Conservation (phyloP, 371 early-diverging fungal species). For the Mortierella sp. region DNA sequence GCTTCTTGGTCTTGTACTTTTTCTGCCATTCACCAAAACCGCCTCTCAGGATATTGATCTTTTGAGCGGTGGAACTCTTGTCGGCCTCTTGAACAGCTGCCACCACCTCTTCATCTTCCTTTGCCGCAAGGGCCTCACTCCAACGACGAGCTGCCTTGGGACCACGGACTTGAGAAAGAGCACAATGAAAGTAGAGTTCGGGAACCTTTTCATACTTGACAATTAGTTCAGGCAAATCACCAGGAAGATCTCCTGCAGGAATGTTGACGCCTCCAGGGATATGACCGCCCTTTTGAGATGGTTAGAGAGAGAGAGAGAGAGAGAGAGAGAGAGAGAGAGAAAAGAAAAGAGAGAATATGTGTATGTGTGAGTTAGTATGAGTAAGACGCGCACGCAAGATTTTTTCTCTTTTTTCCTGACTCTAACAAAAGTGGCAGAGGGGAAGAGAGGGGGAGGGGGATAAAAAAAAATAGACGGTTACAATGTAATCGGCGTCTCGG, state of each 20-base stretch:
- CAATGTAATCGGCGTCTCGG: conserved; percentile 78
- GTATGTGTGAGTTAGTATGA: neutral
- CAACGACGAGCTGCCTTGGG: conserved; percentile 87
- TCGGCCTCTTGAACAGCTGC: conserved; percentile 18
- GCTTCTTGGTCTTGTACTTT: conserved; percentile 60
- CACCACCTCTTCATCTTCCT: conserved; percentile 40
- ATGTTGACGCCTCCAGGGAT: conserved; percentile 82
- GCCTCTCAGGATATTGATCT: conserved; percentile 74
- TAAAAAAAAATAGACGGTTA: conserved; percentile 41
- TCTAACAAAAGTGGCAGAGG: too few species aligned
- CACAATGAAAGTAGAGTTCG: conserved; percentile 84
- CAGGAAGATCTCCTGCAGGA: conserved; percentile 71
- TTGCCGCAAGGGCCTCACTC: conserved; percentile 59
- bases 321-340: neutral
- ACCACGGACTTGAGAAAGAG: conserved; percentile 85
- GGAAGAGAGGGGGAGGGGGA: too few species aligned
- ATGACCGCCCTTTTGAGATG: conserved; percentile 75
- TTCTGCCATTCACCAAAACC: conserved; percentile 81
- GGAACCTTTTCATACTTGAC: conserved; percentile 69
- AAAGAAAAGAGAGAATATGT: neutral
- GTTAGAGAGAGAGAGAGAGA: neutral
- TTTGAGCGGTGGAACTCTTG: conserved; percentile 5
- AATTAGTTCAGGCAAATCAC: conserved; percentile 59
- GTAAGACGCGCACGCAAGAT: neutral
- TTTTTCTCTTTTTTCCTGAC: neutral